Evolutionary conservation across 1,284 basidiomycete species (phyloP).

Genomic region (Fomitopsis pinicola): DNA sequence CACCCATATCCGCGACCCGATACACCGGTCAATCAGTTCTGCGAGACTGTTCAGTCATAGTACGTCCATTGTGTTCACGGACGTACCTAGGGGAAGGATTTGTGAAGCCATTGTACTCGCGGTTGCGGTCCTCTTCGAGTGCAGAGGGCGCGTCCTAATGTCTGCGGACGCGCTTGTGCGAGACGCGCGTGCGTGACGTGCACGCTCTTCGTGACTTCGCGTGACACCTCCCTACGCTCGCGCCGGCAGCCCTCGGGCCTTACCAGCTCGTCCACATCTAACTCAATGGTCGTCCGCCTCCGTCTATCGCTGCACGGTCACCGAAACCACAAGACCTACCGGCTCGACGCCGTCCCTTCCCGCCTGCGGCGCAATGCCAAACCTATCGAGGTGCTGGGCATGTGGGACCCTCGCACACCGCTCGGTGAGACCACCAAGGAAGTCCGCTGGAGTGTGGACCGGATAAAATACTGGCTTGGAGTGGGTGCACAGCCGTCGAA

Average conservation of each 20-base stretch:
- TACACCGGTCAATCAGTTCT: constrained; percentile 95
- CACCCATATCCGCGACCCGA: constrained; percentile 93
- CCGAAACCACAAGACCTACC: constrained; percentile 78
- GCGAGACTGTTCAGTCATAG: not conserved
- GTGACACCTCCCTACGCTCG: not conserved
- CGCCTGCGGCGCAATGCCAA: constrained; percentile 79
- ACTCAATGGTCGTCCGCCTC: constrained; percentile 77
- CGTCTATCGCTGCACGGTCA: constrained; percentile 85
- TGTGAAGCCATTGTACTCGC: constrained; percentile 51
- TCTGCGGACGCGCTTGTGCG: not conserved
- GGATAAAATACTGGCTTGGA: constrained; percentile 87
- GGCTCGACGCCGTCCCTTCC: constrained; percentile 83
- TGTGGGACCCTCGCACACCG: constrained; percentile 73
- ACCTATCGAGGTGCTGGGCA: constrained; percentile 86
- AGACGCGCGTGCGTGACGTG: not conserved
- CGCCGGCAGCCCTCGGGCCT: not conserved
- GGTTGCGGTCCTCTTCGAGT: not conserved
- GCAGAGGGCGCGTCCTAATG: not conserved
- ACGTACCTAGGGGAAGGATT: constrained; percentile 52
- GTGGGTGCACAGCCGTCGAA: constrained; percentile 84
- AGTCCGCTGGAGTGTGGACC: constrained; percentile 86
- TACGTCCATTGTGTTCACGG: not conserved
- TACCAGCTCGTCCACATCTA: constrained; percentile 1
- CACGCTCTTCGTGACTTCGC: not conserved
- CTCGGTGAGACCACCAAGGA: constrained; percentile 58